These are phyloP conservation scores for Tulasnella sp. DNA, from an alignment of 768 basidiomycete species.

Conservation along the genomic window DNA sequence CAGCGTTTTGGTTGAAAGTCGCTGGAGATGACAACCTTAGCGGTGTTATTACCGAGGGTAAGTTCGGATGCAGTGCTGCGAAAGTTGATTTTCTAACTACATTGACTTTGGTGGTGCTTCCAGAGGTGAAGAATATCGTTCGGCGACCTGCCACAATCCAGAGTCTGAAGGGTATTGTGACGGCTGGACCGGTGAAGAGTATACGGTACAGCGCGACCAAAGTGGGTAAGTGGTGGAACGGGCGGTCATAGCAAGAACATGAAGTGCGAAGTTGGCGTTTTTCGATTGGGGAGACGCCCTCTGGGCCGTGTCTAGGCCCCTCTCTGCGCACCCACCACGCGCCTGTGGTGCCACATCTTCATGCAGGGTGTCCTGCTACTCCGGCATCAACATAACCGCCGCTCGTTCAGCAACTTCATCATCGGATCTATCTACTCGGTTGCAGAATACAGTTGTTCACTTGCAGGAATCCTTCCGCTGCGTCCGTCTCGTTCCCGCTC, in stretches of 20 bases:
- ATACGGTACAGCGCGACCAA: constrained; percentile 62
- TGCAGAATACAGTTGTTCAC: too few relatives aligned
- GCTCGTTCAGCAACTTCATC: too few relatives aligned
- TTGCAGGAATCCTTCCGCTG: too few relatives aligned
- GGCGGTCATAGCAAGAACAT: not conserved
- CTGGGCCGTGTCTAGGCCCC: not conserved
- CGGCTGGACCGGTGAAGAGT: constrained; percentile 70
- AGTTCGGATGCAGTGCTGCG: constrained; percentile 20
- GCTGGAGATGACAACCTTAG: constrained; percentile 52
- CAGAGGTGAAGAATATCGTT: constrained; percentile 71
- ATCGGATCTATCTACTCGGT: too few relatives aligned
- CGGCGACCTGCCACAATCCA: constrained; percentile 74
- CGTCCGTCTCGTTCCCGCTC: too few relatives aligned
- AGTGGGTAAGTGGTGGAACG: constrained; percentile 69
- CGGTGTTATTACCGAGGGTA: constrained; percentile 41
- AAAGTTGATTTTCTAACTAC: not conserved
- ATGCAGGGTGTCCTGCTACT: too few relatives aligned
- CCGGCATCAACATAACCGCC: too few relatives aligned
- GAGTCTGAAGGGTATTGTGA: constrained; percentile 72
- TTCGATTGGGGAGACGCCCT: not conserved
- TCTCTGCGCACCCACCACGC: not conserved
- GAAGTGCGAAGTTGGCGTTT: too few relatives aligned
- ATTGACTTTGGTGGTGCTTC: not conserved
- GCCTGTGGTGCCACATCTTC: too few relatives aligned
- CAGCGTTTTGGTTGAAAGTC: constrained; percentile 59